Conservation (phyloP, 1,139 yeast genomes). For the Debaryomyces robertsiae region DNA sequence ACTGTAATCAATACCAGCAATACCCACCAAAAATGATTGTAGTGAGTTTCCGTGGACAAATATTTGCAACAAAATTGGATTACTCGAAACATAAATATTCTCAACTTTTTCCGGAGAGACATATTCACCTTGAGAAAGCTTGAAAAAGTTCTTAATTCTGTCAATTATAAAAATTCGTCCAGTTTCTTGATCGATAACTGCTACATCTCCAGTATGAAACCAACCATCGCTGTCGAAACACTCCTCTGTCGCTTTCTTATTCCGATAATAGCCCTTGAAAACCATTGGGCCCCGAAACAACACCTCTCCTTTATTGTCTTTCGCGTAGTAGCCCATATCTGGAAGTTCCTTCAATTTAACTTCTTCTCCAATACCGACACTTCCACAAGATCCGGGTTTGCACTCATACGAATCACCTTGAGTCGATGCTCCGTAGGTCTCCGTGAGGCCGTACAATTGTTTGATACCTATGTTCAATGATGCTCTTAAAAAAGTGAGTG, state of each 20-base stretch:
- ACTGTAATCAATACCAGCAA: constrained; percentile 54
- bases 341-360: constrained; percentile 28
- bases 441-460: constrained; percentile 44
- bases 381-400: constrained; percentile 40
- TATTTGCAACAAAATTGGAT: constrained; percentile 36
- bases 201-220: constrained; percentile 35
- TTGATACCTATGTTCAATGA: constrained; percentile 34
- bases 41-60: constrained; percentile 62
- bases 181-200: constrained; percentile 25
- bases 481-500: constrained; percentile 36
- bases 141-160: constrained; percentile 46
- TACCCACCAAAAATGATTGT: constrained; percentile 62
- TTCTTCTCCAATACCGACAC: constrained; percentile 30
- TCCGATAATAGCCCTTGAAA: constrained; percentile 36
- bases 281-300: constrained; percentile 36
- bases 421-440: constrained; percentile 38
- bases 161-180: constrained; percentile 37
- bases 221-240: constrained; percentile 47
- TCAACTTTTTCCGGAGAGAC: constrained; percentile 48
- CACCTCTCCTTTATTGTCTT: constrained; percentile 32
- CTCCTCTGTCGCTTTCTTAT: constrained; percentile 41
- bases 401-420: constrained; percentile 32
- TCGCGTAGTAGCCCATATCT: constrained; percentile 31
- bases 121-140: constrained; percentile 47
- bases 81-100: constrained; percentile 36